Base-by-base conservation (phyloP, 768 basidiomycete species). In the Lepiota brunneoincarnata region DNA sequence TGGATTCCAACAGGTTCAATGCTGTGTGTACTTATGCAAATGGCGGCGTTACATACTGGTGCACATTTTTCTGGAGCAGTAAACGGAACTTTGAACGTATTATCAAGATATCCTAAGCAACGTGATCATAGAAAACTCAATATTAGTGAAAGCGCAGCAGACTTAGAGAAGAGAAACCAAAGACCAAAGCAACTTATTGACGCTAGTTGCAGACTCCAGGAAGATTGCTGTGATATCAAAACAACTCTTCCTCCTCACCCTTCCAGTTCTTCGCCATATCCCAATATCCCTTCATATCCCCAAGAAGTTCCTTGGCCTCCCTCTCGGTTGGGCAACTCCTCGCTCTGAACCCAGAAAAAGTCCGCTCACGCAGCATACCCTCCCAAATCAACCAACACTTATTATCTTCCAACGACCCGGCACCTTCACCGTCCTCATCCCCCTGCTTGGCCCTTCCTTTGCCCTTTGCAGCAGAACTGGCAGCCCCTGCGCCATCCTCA, bases 341-440 rank as follows among this genome's bases (percentile, higher is more conserved):
- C 31, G 88, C 86, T 65, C 84, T 89, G 72, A 97, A 98, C 51
- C 72, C 72, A 63, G 69, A 84, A 71, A 93, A 98, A 48, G 80
- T 77, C 40, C 91, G 76, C 62, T 98, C 94, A 54, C 91, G 79
- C 54, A 97, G 68, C 45, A 83, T 80, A 9, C 97, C 97, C 65
- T 95, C 92, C 96, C 97, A 99, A 6, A 98, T 83, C 49, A 97
- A 69, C 65, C 83, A 87, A 68, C 97, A 98, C 55, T 80, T 80
- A 68, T 99, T 99, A 59, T 92, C 81, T 55, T 87, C 91, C 64
- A 98, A 66, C n/a, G 83, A 87, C 35, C 73, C 72, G 2, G 61
- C 59, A 0, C 55, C 65, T 0, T 69, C 72, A 12, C 60, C 73
- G 0, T 60, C 73, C 2, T 61, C 50, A 69, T 31, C 57, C 61